Evolutionary conservation across 2,329 filamentous ascomycete genomes (phyloP).

Genomic region (Fusarium liriodendri): DNA sequence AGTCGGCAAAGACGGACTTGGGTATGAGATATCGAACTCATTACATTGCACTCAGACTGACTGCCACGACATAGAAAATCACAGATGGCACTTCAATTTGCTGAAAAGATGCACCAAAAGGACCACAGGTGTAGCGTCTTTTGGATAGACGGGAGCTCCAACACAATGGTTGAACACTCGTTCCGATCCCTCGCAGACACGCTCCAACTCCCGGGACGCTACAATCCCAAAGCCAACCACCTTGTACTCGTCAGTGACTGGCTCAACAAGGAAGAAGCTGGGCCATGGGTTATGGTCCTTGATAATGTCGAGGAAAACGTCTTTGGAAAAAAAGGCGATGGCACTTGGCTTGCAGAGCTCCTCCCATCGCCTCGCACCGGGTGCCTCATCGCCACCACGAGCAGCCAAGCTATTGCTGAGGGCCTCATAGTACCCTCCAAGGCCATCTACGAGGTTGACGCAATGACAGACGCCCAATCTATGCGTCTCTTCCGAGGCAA

Average conservation of each 20-base stretch:
- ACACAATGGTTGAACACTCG: constrained; percentile 48
- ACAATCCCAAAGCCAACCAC: constrained; percentile 46
- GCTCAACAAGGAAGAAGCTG: constrained; percentile 38
- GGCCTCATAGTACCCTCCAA: not conserved
- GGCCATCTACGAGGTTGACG: not conserved
- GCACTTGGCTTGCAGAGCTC: constrained; percentile 13
- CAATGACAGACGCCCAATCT: not conserved
- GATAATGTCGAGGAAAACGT: constrained; percentile 34
- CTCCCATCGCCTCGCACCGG: constrained; percentile 27
- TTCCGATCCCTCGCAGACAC: constrained; percentile 49
- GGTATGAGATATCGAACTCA: not conserved
- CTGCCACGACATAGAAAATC: constrained; percentile 35
- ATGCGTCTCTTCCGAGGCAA: not conserved
- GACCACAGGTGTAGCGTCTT: constrained; percentile 49
- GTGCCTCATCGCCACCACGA: constrained; percentile 32
- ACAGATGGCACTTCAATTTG: constrained; percentile 51
- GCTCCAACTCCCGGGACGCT: constrained; percentile 44
- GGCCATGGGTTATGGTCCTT: constrained; percentile 35
- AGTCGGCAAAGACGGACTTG: not conserved
- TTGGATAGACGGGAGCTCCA: constrained; percentile 52
- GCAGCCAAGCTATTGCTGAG: constrained; percentile 15
- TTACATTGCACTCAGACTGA: not conserved
- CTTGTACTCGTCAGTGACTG: constrained; percentile 47
- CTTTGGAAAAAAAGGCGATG: not conserved
- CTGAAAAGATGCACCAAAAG: constrained; percentile 42